A percentile compares a stretch with the other conserved stretches of the same genome.
Evolutionary conservation across 192 early-diverging fungal genomes (phyloP).

Genomic region (Thamnidium elegans): DNA sequence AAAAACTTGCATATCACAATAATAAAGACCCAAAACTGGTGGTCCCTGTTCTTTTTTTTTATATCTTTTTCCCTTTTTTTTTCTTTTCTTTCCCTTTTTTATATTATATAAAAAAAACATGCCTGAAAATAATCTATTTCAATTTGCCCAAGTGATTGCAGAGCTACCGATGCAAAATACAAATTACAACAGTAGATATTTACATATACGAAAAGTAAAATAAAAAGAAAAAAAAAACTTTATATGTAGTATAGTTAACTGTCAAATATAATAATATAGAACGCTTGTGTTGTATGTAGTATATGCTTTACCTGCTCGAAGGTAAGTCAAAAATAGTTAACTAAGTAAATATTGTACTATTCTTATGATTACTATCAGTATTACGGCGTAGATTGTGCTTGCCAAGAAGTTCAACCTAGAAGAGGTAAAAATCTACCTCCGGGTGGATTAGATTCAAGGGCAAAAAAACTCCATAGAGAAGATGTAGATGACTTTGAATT

Average conservation of each 20-base stretch:
- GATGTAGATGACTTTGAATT: constrained; percentile 37
- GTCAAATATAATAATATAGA: constrained; percentile 20
- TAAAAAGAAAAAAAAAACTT: background rate
- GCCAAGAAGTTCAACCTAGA: constrained; percentile 32
- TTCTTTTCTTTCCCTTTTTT: constrained; percentile 11
- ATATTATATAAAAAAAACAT: background rate
- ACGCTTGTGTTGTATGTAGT: constrained; percentile 36
- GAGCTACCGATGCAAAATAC: constrained; percentile 6
- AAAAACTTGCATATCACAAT: too few relatives aligned
- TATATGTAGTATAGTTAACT: background rate
- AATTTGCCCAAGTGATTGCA: constrained; percentile 32
- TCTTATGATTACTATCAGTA: constrained; percentile 8
- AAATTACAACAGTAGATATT: background rate
- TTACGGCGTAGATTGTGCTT: constrained; percentile 31
- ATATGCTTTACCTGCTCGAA: constrained; percentile 38
- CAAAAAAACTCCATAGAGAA: constrained; percentile 30
- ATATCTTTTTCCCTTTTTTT: constrained; percentile 7
- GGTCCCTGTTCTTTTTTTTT: constrained; percentile 2
- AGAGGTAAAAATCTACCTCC: constrained; percentile 36
- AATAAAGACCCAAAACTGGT: background rate
- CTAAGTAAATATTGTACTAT: background rate
- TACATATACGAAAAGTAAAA: background rate
- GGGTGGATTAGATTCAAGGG: constrained; percentile 34
- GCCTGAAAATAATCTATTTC: constrained; percentile 33
- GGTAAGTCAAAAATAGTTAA: constrained; percentile 6